Base-by-base conservation (phyloP, 768 basidiomycete species). In the Grammothele lineata region DNA sequence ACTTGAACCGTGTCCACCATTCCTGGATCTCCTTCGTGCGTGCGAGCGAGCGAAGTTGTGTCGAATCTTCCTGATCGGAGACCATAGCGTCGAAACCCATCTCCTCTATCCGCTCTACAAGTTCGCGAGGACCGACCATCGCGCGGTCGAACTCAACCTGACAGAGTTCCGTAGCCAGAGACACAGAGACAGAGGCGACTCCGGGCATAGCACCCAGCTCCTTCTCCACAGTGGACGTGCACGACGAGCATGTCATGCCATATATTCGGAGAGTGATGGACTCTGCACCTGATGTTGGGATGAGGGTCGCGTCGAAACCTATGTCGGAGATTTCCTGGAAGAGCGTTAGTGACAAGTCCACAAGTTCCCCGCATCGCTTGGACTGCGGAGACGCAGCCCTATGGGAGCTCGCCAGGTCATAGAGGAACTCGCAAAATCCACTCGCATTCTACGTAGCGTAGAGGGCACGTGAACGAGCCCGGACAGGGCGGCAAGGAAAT, bases 81-180 rank as follows among this genome's bases (percentile, higher is more conserved):
- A 96, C 74, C 60, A 93, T 84, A 5, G 90, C 92, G 61, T 95
- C 87, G 62, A 90, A 94, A 22, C 92, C 92, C 72, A 90, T 82
- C 43, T 92, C 89, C 56, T 87, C 87, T 47, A 96, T 80, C 42
- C 79, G 77, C 50, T 90, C 87, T 37, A 95, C 87, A 72, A 96
- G 80, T 59, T 93, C 87, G n/a, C 92, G 80, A 9, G 88, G 81
- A 24, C 83, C 83, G 50, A 91, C 70, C 44, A 90, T 55, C 2
- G 73, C 62, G 5, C 82, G 80, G 62, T 93, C 92, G 60, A 89
- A 93, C 35, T 77, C 70, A 51, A 95, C 67, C 32, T 80, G 84
- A 49, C 83, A 85, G 1, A 81, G 81, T 61, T 87, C 85, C 1
- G 87, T 83, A 10, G 85, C 74, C 17, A 92, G 77, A 2, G 88